Evolutionary conservation across 2,329 filamentous ascomycete species (phyloP), one percentile per base, ranked within the genome.

Genomic region (Colletotrichum cuscutae): DNA sequence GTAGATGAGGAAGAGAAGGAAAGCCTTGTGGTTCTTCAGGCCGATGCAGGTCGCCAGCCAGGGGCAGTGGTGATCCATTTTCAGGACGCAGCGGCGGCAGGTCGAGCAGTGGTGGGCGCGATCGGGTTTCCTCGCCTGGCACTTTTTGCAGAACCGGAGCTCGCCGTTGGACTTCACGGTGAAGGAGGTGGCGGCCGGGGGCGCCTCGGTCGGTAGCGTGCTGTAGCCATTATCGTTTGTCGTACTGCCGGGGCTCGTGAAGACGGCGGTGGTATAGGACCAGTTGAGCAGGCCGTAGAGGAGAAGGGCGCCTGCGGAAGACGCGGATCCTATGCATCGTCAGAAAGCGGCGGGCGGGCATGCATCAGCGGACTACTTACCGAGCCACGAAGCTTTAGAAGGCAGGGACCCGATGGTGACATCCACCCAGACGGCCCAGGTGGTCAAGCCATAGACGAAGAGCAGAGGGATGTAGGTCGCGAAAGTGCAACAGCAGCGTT

Each of bases 41-140:
- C 97, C 97, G 72, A 99, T 94, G 82, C 97, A 99, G 4, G 95
- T 98, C 32, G 97, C 96, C 62, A 99, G 89, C 97, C 97, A 99
- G 19, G 97, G 97, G 81, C 97, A 99, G 85, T 99, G 97, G 82
- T 99, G 97, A 81, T 99, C 97, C 97, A 99, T 99, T 87, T 99
- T 99, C 82, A 99, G 88, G 30, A 99, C 95, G 82, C 97, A 99
- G 79, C 93, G 93, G 77, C 93, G 91, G 84, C 97, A 99, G 4
- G 95, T 97, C 12, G 95, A 97, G 88, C 97, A 99, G 86, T 99
- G 97, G 82, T 99, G 97, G 37, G 96, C 92, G 74, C 97, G 94
- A 84, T 99, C 97, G 54, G 97, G 97, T 85, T 99, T 99, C 75
- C 94, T 91, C 65, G 92, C 92, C 84, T 97, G 94, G 83, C 97